Conservation (phyloP, 2,329 filamentous ascomycete genomes). For the Venturia nashicola region DNA sequence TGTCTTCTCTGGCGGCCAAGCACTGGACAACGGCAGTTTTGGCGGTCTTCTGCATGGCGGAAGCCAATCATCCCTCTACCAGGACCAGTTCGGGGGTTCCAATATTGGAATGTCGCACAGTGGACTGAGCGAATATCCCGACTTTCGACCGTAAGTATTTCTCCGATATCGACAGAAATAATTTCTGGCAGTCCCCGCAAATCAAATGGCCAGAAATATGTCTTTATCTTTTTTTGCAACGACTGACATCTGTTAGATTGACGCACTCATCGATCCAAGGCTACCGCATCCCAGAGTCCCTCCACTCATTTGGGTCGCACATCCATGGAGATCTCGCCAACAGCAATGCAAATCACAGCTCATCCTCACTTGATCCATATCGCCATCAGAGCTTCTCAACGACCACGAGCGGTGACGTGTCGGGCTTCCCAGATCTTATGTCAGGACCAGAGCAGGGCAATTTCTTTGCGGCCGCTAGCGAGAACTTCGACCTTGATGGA, state of each 20-base stretch:
- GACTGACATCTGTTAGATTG: neutral
- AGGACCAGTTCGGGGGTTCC: neutral
- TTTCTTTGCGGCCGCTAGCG: neutral
- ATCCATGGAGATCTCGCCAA: neutral
- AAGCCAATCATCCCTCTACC: neutral
- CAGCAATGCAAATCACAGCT: neutral
- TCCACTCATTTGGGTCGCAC: neutral
- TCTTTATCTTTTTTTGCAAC: neutral
- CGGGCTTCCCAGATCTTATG: neutral
- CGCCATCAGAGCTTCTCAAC: neutral
- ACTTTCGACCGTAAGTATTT: neutral
- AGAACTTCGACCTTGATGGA: neutral
- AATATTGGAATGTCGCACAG: neutral
- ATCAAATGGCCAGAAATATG: no score
- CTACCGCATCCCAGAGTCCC: neutral
- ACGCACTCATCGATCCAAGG: neutral
- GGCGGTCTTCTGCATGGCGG: neutral
- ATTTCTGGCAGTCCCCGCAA: no score
- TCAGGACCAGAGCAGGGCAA: neutral
- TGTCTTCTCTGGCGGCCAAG: neutral
- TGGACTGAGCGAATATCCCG: neutral
- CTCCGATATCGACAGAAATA: no score
- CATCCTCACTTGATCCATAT: neutral
- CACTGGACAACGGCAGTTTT: neutral
- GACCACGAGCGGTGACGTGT: neutral